Conservation (phyloP, 1,284 basidiomycete species). For the Ceratobasidium sp. region DNA sequence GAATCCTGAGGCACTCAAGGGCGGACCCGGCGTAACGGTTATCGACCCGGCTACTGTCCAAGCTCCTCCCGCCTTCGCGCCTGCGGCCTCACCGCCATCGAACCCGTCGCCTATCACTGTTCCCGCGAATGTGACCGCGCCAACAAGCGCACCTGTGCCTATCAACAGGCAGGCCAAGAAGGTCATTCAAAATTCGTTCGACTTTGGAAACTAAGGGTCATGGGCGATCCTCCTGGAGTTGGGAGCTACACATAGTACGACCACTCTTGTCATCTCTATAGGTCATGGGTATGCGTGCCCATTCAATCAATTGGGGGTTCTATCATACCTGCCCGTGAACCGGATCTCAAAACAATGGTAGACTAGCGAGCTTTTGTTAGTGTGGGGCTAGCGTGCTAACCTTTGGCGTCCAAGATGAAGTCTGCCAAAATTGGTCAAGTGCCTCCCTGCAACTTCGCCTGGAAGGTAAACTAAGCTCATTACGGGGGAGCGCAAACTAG, state of each 20-base stretch:
- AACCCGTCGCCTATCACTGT: slow-evolving; percentile 30
- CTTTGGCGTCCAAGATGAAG: background rate
- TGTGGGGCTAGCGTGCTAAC: background rate
- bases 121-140: slow-evolving; percentile 31
- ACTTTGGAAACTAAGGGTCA: slow-evolving; percentile 20
- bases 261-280: background rate
- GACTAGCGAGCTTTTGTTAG: background rate
- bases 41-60: slow-evolving; percentile 27
- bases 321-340: slow-evolving; percentile 2
- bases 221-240: background rate
- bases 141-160: slow-evolving; percentile 6
- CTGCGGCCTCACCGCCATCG: slow-evolving; percentile 17
- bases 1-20: slow-evolving; percentile 41
- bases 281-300: too few species aligned
- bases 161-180: slow-evolving; percentile 35
- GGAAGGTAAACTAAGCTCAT: too few species aligned
- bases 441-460: too few species aligned
- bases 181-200: slow-evolving; percentile 37
- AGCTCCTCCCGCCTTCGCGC: slow-evolving; percentile 38
- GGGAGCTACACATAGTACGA: background rate
- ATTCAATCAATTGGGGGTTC: background rate
- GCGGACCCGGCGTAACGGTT: slow-evolving; percentile 24
- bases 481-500: too few species aligned
- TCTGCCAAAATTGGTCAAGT: too few species aligned
- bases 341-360: background rate